phyloP scores from a whole-genome alignment of 2,329 filamentous ascomycete species.

The Fusarium sp. region DNA sequence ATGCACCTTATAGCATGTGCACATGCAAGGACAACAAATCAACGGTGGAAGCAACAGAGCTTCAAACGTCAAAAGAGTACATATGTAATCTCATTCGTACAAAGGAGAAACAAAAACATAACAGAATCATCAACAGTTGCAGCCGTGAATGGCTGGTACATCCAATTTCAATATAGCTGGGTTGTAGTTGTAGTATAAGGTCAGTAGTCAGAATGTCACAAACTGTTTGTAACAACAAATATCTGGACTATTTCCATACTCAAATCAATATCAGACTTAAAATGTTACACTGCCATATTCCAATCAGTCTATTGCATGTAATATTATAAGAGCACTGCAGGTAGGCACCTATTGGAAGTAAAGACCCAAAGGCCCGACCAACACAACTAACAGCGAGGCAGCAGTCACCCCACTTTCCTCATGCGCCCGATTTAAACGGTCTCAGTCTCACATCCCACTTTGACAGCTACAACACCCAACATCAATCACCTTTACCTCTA shows the following conservation, averaged over 20 bases:
- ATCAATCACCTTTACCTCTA: slow-evolving; percentile 3
- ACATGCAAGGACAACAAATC: neutral
- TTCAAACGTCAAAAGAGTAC: neutral
- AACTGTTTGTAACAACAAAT: neutral
- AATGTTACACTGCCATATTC: neutral
- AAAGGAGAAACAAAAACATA: neutral
- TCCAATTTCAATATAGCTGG: neutral
- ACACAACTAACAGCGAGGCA: slow-evolving; percentile 6
- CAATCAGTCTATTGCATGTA: neutral
- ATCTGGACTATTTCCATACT: neutral
- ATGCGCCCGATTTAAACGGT: slow-evolving; percentile 24
- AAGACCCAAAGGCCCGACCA: neutral
- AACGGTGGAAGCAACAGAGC: neutral
- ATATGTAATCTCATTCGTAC: neutral
- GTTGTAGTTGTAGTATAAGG: neutral
- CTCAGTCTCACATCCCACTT: slow-evolving; percentile 25
- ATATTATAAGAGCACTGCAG: neutral
- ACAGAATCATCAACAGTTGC: neutral
- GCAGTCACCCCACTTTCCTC: slow-evolving; percentile 35
- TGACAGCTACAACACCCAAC: slow-evolving; percentile 13
- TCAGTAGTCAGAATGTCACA: neutral
- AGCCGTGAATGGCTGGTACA: neutral
- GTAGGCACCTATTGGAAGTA: neutral
- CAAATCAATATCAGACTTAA: neutral
- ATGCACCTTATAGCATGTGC: neutral